These are phyloP conservation scores for Cyberlindnera petersonii DNA, from an alignment of 805 yeast genomes.

Conservation along the genomic window DNA sequence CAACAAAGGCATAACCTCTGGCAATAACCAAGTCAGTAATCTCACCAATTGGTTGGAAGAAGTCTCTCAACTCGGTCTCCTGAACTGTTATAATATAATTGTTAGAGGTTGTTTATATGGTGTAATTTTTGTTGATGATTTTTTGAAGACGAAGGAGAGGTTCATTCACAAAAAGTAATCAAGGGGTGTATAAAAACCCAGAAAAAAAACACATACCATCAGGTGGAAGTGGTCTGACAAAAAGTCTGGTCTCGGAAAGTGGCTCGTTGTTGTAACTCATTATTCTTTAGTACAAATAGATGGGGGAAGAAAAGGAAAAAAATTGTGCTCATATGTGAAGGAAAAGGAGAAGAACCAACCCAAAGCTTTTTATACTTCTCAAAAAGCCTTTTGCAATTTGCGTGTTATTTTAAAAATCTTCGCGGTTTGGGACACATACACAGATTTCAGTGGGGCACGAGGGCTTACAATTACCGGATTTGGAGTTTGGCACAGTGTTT, in stretches of 20 bases:
- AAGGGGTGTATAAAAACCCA: not conserved
- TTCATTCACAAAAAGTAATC: not conserved
- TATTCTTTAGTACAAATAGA: not conserved
- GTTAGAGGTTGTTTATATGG: conserved; percentile 10
- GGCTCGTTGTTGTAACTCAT: conserved; percentile 22
- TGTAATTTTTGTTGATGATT: not conserved
- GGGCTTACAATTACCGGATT: too few relatives aligned
- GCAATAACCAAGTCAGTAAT: conserved; percentile 63
- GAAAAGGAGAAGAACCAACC: too few relatives aligned
- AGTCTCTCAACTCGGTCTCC: conserved; percentile 62
- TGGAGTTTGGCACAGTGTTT: too few relatives aligned
- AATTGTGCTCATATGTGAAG: not conserved
- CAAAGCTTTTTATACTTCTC: too few relatives aligned
- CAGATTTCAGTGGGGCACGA: too few relatives aligned
- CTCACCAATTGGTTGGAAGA: conserved; percentile 63
- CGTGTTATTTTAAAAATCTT: too few relatives aligned
- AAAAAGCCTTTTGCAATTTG: too few relatives aligned
- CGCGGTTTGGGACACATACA: too few relatives aligned
- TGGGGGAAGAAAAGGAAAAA: not conserved
- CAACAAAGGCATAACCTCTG: conserved; percentile 88
- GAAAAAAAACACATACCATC: conserved; percentile 35
- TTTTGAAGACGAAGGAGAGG: not conserved
- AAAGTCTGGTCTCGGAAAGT: conserved; percentile 43
- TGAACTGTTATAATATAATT: conserved; percentile 26
- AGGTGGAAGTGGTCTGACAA: conserved; percentile 60